These are phyloP conservation scores for Daedaleopsis nitida DNA, from an alignment of 768 basidiomycete genomes.

Conservation along the genomic window DNA sequence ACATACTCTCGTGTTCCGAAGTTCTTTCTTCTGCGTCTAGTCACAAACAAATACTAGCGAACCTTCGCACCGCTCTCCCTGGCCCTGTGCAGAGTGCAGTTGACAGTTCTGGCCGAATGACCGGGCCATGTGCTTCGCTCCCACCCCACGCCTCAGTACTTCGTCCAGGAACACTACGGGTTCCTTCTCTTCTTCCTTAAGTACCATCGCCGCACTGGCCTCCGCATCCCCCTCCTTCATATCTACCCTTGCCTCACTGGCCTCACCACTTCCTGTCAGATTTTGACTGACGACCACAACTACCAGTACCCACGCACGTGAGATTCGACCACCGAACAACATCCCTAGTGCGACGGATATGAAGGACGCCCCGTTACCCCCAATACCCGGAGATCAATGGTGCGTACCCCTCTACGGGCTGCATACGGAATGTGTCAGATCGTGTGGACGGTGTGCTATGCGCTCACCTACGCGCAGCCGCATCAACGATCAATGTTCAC, in stretches of 20 bases:
- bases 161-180: neutral
- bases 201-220: neutral
- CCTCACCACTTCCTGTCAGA: neutral
- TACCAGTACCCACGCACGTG: too few species aligned
- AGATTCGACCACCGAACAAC: neutral
- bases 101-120: neutral
- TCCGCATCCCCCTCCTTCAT: neutral
- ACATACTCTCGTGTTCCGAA: neutral
- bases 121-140: conserved; percentile 11
- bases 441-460: neutral
- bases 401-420: neutral
- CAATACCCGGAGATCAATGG: conserved; percentile 2
- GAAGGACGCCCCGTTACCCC: conserved; percentile 11
- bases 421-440: neutral
- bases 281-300: neutral
- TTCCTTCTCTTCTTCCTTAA: neutral
- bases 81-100: neutral
- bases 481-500: too few species aligned
- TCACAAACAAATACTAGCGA: too few species aligned
- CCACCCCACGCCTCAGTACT: conserved; percentile 1
- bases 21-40: neutral
- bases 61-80: too few species aligned
- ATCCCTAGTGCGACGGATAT: conserved; percentile 2
- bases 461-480: neutral
- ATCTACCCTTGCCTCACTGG: neutral